Percentiles rank a stretch among this genome's conserved stretches.
These are phyloP conservation scores for Aschersonia sp. DNA, from an alignment of 2,329 filamentous ascomycete genomes.

Conservation along the genomic window DNA sequence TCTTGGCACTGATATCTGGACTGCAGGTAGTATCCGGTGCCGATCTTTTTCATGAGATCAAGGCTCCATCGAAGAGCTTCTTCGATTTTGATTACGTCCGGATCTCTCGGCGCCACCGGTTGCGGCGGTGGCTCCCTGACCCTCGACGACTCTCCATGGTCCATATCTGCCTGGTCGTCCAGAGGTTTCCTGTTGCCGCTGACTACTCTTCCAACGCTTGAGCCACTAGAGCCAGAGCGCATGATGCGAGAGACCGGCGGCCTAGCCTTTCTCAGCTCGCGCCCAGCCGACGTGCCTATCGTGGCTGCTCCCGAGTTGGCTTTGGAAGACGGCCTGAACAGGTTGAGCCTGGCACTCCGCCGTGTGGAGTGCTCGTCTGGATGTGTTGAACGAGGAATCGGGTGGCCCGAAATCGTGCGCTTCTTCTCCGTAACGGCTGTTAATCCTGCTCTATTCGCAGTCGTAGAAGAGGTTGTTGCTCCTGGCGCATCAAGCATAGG, in stretches of 20 bases:
- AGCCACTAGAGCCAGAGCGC: constrained; percentile 48
- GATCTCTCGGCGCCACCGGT: constrained; percentile 21
- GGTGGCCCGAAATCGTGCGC: constrained; percentile 81
- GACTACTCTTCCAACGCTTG: constrained; percentile 71
- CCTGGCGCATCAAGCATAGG: constrained; percentile 24
- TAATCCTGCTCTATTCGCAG: constrained; percentile 20
- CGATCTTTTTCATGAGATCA: constrained; percentile 70
- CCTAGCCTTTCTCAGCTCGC: constrained; percentile 75
- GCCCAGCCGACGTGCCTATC: constrained; percentile 40
- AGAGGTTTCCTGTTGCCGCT: constrained; percentile 76
- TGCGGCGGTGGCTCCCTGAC: constrained; percentile 27
- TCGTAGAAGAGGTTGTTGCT: constrained; percentile 17
- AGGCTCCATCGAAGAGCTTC: constrained; percentile 66
- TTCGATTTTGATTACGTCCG: constrained; percentile 45
- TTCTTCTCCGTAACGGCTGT: constrained; percentile 54
- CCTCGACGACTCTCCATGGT: constrained; percentile 46
- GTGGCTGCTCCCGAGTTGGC: constrained; percentile 42
- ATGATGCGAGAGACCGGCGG: constrained; percentile 54
- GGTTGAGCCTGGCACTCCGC: constrained; percentile 56
- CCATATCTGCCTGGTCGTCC: constrained; percentile 53
- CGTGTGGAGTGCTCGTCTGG: constrained; percentile 46
- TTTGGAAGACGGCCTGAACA: constrained; percentile 56
- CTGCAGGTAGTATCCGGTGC: constrained; percentile 63
- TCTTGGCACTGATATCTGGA: constrained; percentile 68
- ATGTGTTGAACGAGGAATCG: constrained; percentile 35